Evolutionary conservation across 805 yeast species (phyloP), one percentile per base, ranked within the genome.

Genomic region (Nadsonia fulvescens): DNA sequence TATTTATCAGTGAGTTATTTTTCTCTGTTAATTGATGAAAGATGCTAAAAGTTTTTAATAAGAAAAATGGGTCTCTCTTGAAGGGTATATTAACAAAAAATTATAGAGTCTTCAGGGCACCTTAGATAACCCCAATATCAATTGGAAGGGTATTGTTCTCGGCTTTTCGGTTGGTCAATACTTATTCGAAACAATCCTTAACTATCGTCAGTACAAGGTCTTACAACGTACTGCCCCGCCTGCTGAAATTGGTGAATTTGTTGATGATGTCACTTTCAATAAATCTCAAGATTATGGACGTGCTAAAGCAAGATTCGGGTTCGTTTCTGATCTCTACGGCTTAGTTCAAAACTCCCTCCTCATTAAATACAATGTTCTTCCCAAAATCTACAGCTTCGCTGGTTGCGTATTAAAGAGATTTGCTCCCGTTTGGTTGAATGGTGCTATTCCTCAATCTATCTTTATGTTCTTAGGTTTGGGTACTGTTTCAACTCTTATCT

Each of bases 241-340:
- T n/a, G 53, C 53, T 8, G 62, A 71, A n/a, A 54, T 82, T 33
- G 62, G 66, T 34, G 66, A 62, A 19, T 73, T 73, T 33, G 67
- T 83, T 28, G 70, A 74, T 27, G 59, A 65, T 20, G 76, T 74
- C 28, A 77, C 86, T 5, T 77, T 77, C 38, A 57, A 58, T 30
- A 75, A 79, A 46, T 66, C 92, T 2, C 81, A 77, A 42, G 64
- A 61, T 15, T 89, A 86, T 47, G 68, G 86, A 2, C 54, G 73
- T 15, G 77, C 93, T 9, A 83, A 83, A 48, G 64, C 81, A 28
- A 56, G 57, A 37, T 79, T 81, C 45, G 61, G 72, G 1, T 56
- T 78, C 25, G 48, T 75, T 27, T 48, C 65, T 14, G 63, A 66
- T 14, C 37, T 64, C 8, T 62, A 58, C 40, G 51, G 62, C 4